These are phyloP conservation scores for Sideroxylon spinosum DNA, from an alignment of 179 eudicot genomes.

Conservation along the genomic window DNA sequence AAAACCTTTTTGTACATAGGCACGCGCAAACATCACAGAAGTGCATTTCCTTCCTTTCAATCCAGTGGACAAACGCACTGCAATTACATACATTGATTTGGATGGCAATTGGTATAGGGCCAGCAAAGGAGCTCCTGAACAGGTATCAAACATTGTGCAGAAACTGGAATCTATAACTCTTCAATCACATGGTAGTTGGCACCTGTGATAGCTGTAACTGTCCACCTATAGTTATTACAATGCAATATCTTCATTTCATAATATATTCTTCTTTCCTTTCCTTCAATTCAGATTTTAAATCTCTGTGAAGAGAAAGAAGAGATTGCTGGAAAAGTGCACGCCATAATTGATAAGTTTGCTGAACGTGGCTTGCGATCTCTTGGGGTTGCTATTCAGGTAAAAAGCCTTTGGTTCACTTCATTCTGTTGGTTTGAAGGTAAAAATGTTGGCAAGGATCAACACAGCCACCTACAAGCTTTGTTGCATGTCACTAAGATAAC, in stretches of 20 bases:
- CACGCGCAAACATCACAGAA: conserved; percentile 66
- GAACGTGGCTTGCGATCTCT: conserved; percentile 70
- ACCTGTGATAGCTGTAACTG: too few species aligned
- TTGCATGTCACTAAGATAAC: not conserved
- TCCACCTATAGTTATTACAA: too few species aligned
- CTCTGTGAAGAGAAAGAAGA: conserved; percentile 51
- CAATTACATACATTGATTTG: conserved; percentile 62
- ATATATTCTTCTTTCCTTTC: not conserved
- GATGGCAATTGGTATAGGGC: conserved; percentile 76
- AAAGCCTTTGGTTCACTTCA: not conserved
- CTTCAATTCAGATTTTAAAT: conserved; percentile 28
- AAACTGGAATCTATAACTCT: not conserved
- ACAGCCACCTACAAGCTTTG: not conserved
- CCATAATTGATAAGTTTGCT: conserved; percentile 65
- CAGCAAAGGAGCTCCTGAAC: conserved; percentile 87
- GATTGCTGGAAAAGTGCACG: conserved; percentile 47
- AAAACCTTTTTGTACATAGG: conserved; percentile 31
- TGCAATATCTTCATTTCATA: not conserved
- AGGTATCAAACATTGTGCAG: conserved; percentile 30
- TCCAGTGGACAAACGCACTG: conserved; percentile 85
- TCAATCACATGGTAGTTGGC: not conserved
- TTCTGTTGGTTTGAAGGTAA: conserved; percentile 7
- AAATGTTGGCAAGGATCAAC: not conserved
- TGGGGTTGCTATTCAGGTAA: conserved; percentile 67
- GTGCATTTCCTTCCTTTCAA: conserved; percentile 78